Evolutionary conservation across 2,329 filamentous ascomycete species (phyloP), one percentile per base, ranked within the genome.

Genomic region (Coniosporium tulheliwenetii): DNA sequence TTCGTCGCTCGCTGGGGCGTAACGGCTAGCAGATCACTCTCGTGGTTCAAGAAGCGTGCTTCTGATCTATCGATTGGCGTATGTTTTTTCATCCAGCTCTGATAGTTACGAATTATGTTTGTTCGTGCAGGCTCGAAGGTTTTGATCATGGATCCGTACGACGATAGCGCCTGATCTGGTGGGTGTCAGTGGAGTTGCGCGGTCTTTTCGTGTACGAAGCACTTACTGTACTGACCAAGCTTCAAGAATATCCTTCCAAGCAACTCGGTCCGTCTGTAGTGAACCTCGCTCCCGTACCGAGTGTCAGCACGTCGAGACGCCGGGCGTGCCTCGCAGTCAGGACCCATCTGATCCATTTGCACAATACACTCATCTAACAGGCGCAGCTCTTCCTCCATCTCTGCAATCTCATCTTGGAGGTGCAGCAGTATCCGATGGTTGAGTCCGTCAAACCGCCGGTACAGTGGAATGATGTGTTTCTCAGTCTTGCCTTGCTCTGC

Each of bases 381-480:
- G 13, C 75, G 72, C 1, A 95, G 69, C 43, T 87, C 77, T 51
- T 85, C 79, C 58, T 94, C 86, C 32, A 93, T 66, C 50, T 89
- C 81, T 29, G 70, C 69, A 13, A 94, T 74, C 56, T 93, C 85
- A 53, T 93, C 85, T 58, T 94, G 87, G 12, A 93, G 67, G 46
- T 91, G 79, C 0, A 94, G 66, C 2, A 95, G 64, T 2, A 93
- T 63, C 2, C 87, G 78, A 55, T 93, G 85, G 50, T 91, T 87
- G 13, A 94, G 63, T 9, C 75, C 71, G 54, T 84, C 79, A 52
- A 95, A 95, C 42, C 79, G 79, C 36, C 87, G 76, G 57, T 93
- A 94, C 43, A 93, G 71, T 1, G 85, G 84, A 14, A 48, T 51
- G 12, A 56, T 40, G 5, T 40, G 19, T 26, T 26, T 26, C 30